A percentile compares a stretch with the other conserved stretches of the same genome.
These are phyloP conservation scores for Chenopodium berlandieri DNA, from an alignment of 148 eudicot genomes.

Conservation along the genomic window DNA sequence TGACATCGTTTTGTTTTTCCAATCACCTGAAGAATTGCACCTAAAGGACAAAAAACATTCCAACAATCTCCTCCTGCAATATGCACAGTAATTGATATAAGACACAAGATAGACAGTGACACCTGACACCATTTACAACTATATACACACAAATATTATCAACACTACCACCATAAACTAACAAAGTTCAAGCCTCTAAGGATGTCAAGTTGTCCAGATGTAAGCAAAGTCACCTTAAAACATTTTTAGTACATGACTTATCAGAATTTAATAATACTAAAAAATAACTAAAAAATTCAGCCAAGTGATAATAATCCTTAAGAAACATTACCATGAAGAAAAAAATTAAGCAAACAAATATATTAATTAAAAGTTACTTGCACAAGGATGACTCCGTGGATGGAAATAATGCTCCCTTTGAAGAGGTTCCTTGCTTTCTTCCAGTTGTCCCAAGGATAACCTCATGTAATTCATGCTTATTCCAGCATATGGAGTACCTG, in stretches of 20 bases:
- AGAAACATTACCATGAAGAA: background rate
- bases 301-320: background rate
- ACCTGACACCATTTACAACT: background rate
- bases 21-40: constrained; percentile 25
- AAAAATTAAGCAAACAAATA: background rate
- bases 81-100: background rate
- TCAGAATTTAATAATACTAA: background rate
- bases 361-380: constrained; percentile 49
- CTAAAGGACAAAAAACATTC: constrained; percentile 62
- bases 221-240: background rate
- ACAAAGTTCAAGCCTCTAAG: background rate
- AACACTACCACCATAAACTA: background rate
- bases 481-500: constrained; percentile 91
- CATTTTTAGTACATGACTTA: background rate
- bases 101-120: background rate
- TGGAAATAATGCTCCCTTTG: constrained; percentile 76
- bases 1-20: constrained; percentile 27
- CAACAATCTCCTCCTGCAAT: constrained; percentile 70
- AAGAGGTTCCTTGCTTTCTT: constrained; percentile 93
- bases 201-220: background rate
- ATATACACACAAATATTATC: background rate
- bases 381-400: constrained; percentile 84
- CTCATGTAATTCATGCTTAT: constrained; percentile 73
- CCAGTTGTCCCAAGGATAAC: constrained; percentile 94
- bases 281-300: background rate